Percentiles rank a stretch among this genome's conserved stretches.
These are phyloP conservation scores for Beauveria medogensis DNA, from an alignment of 2,329 filamentous ascomycete species.

Conservation along the genomic window DNA sequence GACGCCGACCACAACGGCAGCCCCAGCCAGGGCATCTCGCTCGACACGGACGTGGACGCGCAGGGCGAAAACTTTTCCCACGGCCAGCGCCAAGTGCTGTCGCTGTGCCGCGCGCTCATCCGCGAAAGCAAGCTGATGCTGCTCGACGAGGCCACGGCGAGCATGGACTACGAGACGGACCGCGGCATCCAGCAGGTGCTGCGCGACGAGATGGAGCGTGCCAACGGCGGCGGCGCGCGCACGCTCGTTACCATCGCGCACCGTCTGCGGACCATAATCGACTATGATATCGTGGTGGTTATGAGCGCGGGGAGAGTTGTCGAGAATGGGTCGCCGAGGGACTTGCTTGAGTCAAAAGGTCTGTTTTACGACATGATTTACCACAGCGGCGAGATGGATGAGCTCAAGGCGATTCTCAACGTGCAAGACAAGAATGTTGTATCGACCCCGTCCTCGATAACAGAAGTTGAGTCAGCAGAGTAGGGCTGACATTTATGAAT, in stretches of 20 bases:
- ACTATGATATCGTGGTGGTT: conserved; percentile 51
- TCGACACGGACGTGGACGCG: conserved; percentile 41
- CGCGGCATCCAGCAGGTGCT: conserved; percentile 46
- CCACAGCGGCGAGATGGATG: conserved; percentile 45
- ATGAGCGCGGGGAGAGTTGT: conserved; percentile 45
- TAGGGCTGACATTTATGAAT: not conserved
- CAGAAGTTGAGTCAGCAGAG: conserved; percentile 9
- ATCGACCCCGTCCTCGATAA: conserved; percentile 8
- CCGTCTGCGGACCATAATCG: conserved; percentile 48
- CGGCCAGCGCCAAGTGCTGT: conserved; percentile 50
- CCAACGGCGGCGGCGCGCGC: conserved; percentile 29
- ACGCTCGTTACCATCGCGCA: conserved; percentile 53
- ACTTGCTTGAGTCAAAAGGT: conserved; percentile 36
- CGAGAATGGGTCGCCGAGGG: conserved; percentile 41
- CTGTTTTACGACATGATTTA: conserved; percentile 48
- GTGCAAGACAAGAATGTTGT: not conserved
- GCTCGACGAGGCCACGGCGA: conserved; percentile 51
- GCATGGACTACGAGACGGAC: conserved; percentile 52
- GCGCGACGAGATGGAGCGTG: conserved; percentile 36
- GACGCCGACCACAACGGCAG: conserved; percentile 15
- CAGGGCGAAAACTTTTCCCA: conserved; percentile 49
- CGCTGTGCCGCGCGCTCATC: conserved; percentile 48
- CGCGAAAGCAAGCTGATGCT: conserved; percentile 47
- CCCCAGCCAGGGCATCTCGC: conserved; percentile 22
- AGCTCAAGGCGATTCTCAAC: conserved; percentile 30